Base-by-base conservation (phyloP, 2,329 filamentous ascomycete species). In the Rasamsonia emersonii region DNA sequence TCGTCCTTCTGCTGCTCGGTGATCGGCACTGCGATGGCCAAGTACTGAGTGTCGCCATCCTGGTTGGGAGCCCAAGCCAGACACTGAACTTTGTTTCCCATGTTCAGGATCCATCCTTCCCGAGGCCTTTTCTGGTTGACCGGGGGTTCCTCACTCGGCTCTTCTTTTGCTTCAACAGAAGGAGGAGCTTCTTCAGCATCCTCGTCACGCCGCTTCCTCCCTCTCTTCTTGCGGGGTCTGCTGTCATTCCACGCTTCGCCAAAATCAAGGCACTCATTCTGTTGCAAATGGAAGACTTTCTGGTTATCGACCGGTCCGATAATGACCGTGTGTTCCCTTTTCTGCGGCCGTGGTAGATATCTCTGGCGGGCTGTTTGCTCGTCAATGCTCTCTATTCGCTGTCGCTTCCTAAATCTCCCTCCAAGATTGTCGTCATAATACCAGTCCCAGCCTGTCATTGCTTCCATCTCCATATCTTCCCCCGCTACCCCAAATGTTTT, bases 61-160 rank as follows among this genome's bases (percentile, higher is more conserved):
- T 57, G 53, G 30, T 63, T 62, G 9, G 64, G 63, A n/a, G 59
- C 61, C 66, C 66, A 69, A 10, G 56, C 56, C 28, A 64, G 36
- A 40, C 67, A 68, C 39, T 72, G 65, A 6, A 77, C 51, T 30
- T 64, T 68, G 1, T 61, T 59, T 3, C 73, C 74, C 13, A 76
- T 36, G 44, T 76, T 74, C 27, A 79, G 43, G 2, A 78, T 46
- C 69, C 73, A 79, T 1, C 62, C 63, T 42, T 64, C 50, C 8
- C 58, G 56, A 24, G 44, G 51, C 20, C 42, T 54, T 21, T 42
- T 44, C 18, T 41, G 43, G n/a, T n/a, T 18, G 24, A 30, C 33
- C 20, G 31, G 17, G 18, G 31, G n/a, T 21, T 17, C 15, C 26
- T 33, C 27, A n/a, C n/a, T n/a, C n/a, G n/a, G 29, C 11, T 28